phyloP scores from a whole-genome alignment of 179 eudicot species.

The Gypsophila paniculata region DNA sequence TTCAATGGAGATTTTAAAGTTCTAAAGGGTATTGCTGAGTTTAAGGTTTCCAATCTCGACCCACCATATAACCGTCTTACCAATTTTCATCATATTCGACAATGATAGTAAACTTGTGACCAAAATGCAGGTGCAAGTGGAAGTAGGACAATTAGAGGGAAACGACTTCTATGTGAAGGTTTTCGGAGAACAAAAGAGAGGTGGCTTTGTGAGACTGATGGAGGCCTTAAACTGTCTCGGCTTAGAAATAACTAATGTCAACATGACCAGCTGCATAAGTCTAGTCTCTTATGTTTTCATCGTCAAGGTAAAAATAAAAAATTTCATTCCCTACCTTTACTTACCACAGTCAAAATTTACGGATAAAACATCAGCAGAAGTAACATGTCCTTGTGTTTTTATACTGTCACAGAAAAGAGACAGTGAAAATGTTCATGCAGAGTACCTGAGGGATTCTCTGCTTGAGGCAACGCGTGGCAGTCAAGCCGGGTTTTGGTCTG shows the following conservation, averaged over 20 bases:
- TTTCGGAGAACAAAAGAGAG: constrained; percentile 72
- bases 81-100: no score
- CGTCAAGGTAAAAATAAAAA: constrained; percentile 52
- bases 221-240: constrained; percentile 72
- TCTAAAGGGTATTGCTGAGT: not conserved
- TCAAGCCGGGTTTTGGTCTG: constrained; percentile 50
- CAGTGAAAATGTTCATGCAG: constrained; percentile 68
- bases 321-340: no score
- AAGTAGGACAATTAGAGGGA: constrained; percentile 66
- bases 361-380: not conserved
- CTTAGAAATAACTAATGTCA: constrained; percentile 73
- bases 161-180: constrained; percentile 83
- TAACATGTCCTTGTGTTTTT: not conserved
- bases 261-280: constrained; percentile 66
- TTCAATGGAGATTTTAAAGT: not conserved
- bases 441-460: constrained; percentile 70
- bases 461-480: constrained; percentile 64
- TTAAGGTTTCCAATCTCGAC: not conserved
- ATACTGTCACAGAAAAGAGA: constrained; percentile 50
- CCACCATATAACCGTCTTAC: no score
- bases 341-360: no score
- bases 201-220: constrained; percentile 80
- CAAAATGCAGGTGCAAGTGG: constrained; percentile 71
- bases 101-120: not conserved
- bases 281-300: constrained; percentile 73